phyloP scores from a whole-genome alignment of 352 stramenopile species.

The Phytopythium oedochilum region DNA sequence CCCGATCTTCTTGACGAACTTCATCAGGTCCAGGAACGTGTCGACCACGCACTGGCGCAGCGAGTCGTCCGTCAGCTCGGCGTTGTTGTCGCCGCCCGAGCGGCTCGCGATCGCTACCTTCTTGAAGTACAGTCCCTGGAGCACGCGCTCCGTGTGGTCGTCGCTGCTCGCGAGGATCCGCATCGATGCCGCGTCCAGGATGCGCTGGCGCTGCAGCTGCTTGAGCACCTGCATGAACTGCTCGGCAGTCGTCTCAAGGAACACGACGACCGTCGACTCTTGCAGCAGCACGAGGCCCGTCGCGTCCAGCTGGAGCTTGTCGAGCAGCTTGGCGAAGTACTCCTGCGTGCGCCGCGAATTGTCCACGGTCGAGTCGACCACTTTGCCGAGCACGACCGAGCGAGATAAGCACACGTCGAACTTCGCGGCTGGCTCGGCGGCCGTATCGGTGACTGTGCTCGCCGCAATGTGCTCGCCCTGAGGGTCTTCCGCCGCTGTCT shows the following conservation, averaged over 20 bases:
- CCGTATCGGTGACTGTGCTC: conserved; percentile 1
- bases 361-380: conserved; percentile 32
- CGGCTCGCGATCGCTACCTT: conserved; percentile 33
- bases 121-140: conserved; percentile 66
- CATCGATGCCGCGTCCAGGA: conserved; percentile 36
- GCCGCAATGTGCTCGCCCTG: conserved; percentile 11
- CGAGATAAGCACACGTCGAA: conserved; percentile 44
- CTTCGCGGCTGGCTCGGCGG: conserved; percentile 14
- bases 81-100: conserved; percentile 14
- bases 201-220: conserved; percentile 27
- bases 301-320: conserved; percentile 48
- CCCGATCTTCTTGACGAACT: conserved; percentile 58
- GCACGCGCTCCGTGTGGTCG: conserved; percentile 35
- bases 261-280: conserved; percentile 43
- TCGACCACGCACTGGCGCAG: conserved; percentile 37
- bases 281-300: conserved; percentile 54
- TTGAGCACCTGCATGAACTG: conserved; percentile 45
- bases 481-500: conserved; percentile 22
- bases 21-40: conserved; percentile 49
- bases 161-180: conserved; percentile 62
- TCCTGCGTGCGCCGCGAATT: conserved; percentile 58
- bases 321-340: conserved; percentile 53
- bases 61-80: conserved; percentile 40
- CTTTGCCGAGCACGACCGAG: conserved; percentile 34
- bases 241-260: conserved; percentile 55